Evolutionary conservation across 306 rosid genomes (phyloP).

Genomic region (Oxytropis ochrocephala): DNA sequence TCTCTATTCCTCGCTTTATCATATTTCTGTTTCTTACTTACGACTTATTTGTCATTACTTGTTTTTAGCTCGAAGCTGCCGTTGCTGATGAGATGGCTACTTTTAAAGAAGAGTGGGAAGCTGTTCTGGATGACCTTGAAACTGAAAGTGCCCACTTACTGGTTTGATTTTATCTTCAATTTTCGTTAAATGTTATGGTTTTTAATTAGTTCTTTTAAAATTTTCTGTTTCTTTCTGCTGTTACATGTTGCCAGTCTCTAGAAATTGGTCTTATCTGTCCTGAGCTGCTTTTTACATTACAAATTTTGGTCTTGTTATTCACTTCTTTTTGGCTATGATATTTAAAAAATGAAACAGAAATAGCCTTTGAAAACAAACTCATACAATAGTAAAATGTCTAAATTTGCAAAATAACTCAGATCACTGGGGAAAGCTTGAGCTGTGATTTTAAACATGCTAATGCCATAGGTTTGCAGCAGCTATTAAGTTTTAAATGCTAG

Average conservation of each 20-base stretch:
- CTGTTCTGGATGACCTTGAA: constrained; percentile 80
- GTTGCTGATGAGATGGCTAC: constrained; percentile 79
- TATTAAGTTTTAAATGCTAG: neutral
- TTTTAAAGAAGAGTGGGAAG: constrained; percentile 74
- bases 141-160: constrained; percentile 75
- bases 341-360: neutral
- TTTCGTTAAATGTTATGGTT: constrained; percentile 26
- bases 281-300: neutral
- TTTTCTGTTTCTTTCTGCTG: neutral
- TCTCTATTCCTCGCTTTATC: constrained; percentile 1
- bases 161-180: constrained; percentile 56
- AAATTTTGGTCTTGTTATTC: neutral
- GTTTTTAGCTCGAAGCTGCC: constrained; percentile 71
- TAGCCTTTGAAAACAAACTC: neutral
- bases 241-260: neutral
- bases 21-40: constrained; percentile 2
- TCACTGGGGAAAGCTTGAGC: neutral
- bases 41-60: constrained; percentile 29
- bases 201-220: neutral
- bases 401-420: neutral
- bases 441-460: constrained; percentile 1
- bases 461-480: neutral
- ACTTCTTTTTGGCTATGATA: constrained; percentile 17
- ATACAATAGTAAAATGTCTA: neutral
- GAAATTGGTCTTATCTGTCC: neutral